Conservation (phyloP, 345 rosid genomes). For the Gossypium sturtianum region DNA sequence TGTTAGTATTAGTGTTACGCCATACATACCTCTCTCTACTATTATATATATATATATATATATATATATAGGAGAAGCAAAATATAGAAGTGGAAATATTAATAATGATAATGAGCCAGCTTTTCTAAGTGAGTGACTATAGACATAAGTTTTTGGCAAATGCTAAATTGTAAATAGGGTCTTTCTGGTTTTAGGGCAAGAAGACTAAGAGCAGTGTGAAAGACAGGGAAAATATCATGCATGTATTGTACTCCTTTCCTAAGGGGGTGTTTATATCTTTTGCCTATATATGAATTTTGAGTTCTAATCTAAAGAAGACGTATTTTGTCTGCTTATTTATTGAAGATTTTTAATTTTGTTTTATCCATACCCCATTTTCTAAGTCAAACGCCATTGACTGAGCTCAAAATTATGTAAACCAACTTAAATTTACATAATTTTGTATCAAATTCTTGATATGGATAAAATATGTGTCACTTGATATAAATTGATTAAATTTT, state of each 20-base stretch:
- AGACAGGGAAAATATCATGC: background rate
- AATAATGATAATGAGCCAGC: background rate
- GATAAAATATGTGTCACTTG: too few relatives aligned
- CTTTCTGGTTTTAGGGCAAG: background rate
- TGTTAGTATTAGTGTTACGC: background rate
- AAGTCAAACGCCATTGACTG: too few relatives aligned
- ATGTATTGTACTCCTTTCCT: background rate
- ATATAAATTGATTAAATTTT: too few relatives aligned
- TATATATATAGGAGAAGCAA: slow-evolving; percentile 22
- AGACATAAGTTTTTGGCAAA: too few relatives aligned
- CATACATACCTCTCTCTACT: background rate
- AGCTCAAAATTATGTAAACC: too few relatives aligned
- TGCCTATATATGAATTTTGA: background rate
- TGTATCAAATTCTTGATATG: too few relatives aligned
- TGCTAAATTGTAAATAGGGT: background rate
- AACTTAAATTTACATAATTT: too few relatives aligned
- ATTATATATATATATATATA: background rate
- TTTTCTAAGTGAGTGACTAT: background rate
- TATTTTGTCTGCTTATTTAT: background rate
- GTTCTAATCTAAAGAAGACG: background rate
- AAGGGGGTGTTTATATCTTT: background rate
- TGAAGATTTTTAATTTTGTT: background rate
- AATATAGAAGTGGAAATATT: slow-evolving; percentile 12
- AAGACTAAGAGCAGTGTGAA: too few relatives aligned
- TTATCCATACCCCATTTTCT: background rate